Conservation (phyloP, 2,329 filamentous ascomycete genomes). For the Penicillium sumatraense region DNA sequence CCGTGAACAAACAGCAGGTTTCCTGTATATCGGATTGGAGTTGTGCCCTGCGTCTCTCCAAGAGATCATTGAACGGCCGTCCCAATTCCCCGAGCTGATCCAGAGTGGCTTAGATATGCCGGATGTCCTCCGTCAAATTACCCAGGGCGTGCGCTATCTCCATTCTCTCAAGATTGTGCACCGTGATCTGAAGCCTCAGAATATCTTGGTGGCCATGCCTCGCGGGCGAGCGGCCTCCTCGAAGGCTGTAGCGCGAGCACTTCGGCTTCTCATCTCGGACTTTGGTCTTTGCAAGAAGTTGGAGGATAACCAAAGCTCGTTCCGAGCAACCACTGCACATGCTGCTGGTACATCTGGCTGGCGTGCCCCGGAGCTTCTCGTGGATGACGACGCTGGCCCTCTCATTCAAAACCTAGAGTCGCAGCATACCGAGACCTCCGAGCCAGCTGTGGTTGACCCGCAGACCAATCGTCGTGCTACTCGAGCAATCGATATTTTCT, state of each 20-base stretch:
- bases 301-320: slow-evolving; percentile 90
- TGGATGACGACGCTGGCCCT: slow-evolving; percentile 71
- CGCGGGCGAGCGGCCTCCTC: slow-evolving; percentile 53
- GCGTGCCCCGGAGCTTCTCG: slow-evolving; percentile 91
- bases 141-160: slow-evolving; percentile 83
- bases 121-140: slow-evolving; percentile 83
- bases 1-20: slow-evolving; percentile 84
- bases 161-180: slow-evolving; percentile 94
- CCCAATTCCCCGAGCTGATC: slow-evolving; percentile 70
- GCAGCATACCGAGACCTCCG: slow-evolving; percentile 49
- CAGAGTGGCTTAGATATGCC: slow-evolving; percentile 71
- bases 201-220: slow-evolving; percentile 80
- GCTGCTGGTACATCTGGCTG: slow-evolving; percentile 93
- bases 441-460: slow-evolving; percentile 59
- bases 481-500: slow-evolving; percentile 96
- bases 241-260: slow-evolving; percentile 52
- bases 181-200: slow-evolving; percentile 95
- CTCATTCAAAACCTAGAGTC: slow-evolving; percentile 33
- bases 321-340: slow-evolving; percentile 91
- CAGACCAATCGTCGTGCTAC: slow-evolving; percentile 78
- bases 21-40: slow-evolving; percentile 95
- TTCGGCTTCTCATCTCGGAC: slow-evolving; percentile 93
- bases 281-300: slow-evolving; percentile 98
- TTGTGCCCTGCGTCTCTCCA: slow-evolving; percentile 91
- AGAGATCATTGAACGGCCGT: slow-evolving; percentile 81